Conservation (phyloP, 1,284 basidiomycete species). For the Rhodotorula sp. region DNA sequence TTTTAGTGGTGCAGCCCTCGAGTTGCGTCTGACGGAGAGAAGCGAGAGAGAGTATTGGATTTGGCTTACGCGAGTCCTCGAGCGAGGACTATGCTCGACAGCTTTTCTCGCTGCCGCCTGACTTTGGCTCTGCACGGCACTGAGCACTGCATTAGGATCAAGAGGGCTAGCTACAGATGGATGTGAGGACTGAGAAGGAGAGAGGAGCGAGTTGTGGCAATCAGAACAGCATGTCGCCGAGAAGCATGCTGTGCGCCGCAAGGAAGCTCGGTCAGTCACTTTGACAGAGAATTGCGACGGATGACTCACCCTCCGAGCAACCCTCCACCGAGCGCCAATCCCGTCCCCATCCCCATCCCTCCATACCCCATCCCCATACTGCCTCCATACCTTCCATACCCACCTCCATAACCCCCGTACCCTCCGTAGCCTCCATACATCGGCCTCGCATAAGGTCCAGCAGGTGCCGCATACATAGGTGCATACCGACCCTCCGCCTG, state of each 20-base stretch:
- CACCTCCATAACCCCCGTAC: background rate
- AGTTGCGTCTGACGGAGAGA: background rate
- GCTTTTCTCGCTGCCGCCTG: no score
- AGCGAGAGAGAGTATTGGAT: background rate
- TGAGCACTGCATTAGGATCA: no score
- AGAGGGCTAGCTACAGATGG: no score
- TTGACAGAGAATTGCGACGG: background rate
- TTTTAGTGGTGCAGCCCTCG: background rate
- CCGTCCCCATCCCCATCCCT: conserved; percentile 12
- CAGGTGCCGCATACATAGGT: conserved; percentile 21
- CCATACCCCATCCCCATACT: conserved; percentile 13
- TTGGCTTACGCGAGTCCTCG: background rate
- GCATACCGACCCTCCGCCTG: conserved; percentile 15
- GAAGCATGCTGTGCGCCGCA: conserved; percentile 1
- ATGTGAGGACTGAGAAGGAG: no score
- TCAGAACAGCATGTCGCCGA: conserved; percentile 22
- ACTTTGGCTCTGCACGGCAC: no score
- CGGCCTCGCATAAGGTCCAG: conserved; percentile 4
- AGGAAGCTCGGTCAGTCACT: background rate
- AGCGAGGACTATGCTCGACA: no score
- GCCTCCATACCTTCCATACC: conserved; percentile 17
- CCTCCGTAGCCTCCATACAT: conserved; percentile 9
- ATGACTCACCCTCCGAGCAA: conserved; percentile 10
- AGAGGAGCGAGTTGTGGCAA: background rate
- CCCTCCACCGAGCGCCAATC: conserved; percentile 9